These are phyloP conservation scores for Coprinopsis cinerea DNA, from an alignment of 768 basidiomycete species.

Conservation along the genomic window DNA sequence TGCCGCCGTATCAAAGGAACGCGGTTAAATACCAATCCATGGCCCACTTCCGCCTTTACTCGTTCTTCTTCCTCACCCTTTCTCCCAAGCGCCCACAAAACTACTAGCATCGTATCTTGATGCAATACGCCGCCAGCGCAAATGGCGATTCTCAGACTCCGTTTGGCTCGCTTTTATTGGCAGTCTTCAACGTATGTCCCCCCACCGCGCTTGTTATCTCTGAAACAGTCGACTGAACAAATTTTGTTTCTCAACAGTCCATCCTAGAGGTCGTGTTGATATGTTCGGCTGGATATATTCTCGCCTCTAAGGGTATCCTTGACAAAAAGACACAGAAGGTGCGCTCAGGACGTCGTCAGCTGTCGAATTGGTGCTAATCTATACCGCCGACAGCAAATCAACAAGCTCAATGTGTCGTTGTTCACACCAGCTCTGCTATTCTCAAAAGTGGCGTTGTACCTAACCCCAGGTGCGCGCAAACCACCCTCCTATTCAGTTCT, in stretches of 20 bases:
- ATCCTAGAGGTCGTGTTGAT: conserved; percentile 85
- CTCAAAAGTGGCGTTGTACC: conserved; percentile 92
- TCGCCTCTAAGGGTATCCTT: conserved; percentile 74
- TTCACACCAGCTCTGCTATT: conserved; percentile 88
- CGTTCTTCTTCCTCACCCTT: neutral
- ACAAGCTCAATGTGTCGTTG: conserved; percentile 78
- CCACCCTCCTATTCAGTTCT: neutral
- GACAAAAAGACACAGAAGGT: conserved; percentile 91
- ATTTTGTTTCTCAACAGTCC: conserved; percentile 44
- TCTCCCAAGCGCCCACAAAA: neutral
- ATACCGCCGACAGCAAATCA: conserved; percentile 53
- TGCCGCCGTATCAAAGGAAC: neutral
- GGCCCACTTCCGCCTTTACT: neutral
- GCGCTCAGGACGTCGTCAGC: conserved; percentile 14
- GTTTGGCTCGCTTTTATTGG: conserved; percentile 37
- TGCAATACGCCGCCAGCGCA: conserved; percentile 6
- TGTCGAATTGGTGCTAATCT: conserved; percentile 6
- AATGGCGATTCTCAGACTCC: conserved; percentile 10
- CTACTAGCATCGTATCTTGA: neutral
- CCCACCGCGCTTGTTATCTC: conserved; percentile 4
- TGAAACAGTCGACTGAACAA: conserved; percentile 1
- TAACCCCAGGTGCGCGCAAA: conserved; percentile 58
- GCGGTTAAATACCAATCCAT: neutral
- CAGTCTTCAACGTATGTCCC: conserved; percentile 47
- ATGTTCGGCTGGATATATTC: conserved; percentile 77